These are phyloP conservation scores for Flueggea neowawraea DNA, from an alignment of 441 rosid species.

Conservation along the genomic window DNA sequence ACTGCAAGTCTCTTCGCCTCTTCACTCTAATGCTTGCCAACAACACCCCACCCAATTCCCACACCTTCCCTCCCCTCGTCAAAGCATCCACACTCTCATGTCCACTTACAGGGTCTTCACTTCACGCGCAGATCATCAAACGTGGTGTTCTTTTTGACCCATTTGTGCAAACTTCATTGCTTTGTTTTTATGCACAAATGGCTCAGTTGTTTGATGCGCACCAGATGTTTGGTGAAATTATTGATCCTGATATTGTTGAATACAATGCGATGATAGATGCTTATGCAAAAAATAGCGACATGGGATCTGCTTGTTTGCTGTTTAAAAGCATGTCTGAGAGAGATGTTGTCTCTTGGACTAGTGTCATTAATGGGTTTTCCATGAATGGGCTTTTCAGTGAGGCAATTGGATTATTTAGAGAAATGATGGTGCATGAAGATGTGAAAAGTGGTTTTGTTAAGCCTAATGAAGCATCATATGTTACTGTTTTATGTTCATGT, in stretches of 20 bases:
- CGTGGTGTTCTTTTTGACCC: constrained; percentile 51
- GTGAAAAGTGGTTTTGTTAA: constrained; percentile 14
- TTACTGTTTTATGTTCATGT: constrained; percentile 53
- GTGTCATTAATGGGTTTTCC: constrained; percentile 54
- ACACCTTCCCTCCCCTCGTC: constrained; percentile 64
- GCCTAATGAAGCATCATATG: constrained; percentile 32
- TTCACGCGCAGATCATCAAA: constrained; percentile 48
- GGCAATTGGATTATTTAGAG: constrained; percentile 38
- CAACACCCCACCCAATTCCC: constrained; percentile 39
- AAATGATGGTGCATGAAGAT: constrained; percentile 35
- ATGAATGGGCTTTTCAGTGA: constrained; percentile 32
- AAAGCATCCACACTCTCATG: constrained; percentile 35
- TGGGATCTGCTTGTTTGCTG: constrained; percentile 40
- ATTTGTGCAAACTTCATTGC: constrained; percentile 50
- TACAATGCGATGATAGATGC: constrained; percentile 61
- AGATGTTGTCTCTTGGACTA: constrained; percentile 77
- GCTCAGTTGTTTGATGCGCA: constrained; percentile 28
- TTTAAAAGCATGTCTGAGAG: constrained; percentile 41
- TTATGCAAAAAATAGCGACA: constrained; percentile 47
- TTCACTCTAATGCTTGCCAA: constrained; percentile 57
- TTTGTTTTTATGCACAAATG: constrained; percentile 32
- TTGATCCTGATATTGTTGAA: constrained; percentile 38
- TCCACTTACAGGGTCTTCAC: constrained; percentile 30
- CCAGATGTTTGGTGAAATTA: constrained; percentile 55
- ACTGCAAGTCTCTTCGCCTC: constrained; percentile 30